Evolutionary conservation across 495 filamentous ascomycete genomes (phyloP).

Genomic region (Trichoderma gamsii): DNA sequence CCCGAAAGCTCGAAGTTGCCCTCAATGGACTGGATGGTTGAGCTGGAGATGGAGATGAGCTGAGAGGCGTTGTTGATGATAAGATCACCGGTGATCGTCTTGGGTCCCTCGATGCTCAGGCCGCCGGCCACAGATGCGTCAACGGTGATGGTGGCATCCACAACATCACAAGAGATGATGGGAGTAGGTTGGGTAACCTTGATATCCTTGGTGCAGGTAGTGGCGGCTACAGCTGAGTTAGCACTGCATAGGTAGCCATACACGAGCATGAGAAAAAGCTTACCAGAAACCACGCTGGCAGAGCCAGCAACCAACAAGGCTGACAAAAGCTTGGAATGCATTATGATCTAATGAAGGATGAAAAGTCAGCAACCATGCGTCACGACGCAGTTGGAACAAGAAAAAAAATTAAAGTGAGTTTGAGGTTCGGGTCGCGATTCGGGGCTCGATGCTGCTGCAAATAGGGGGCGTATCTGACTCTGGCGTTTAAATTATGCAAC

Average conservation of each 20-base stretch:
- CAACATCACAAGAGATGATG: slow-evolving; percentile 57
- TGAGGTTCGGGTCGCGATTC: background rate
- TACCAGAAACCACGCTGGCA: slow-evolving; percentile 51
- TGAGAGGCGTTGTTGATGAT: slow-evolving; percentile 50
- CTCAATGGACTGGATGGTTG: slow-evolving; percentile 40
- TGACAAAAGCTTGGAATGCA: slow-evolving; percentile 72
- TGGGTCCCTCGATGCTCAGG: slow-evolving; percentile 51
- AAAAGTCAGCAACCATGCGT: background rate
- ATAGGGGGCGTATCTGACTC: background rate
- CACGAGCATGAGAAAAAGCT: slow-evolving; percentile 24
- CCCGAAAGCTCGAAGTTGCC: slow-evolving; percentile 60
- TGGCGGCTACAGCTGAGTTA: background rate
- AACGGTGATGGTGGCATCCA: slow-evolving; percentile 67
- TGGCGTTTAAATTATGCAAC: slow-evolving; percentile 1
- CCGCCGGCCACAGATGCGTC: slow-evolving; percentile 42
- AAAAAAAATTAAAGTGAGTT: background rate
- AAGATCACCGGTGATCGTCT: slow-evolving; percentile 64
- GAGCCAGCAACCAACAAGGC: slow-evolving; percentile 64
- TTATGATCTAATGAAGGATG: slow-evolving; percentile 37
- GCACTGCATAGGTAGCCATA: background rate
- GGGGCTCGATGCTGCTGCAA: background rate
- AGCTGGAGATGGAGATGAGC: slow-evolving; percentile 51
- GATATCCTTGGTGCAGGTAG: slow-evolving; percentile 23
- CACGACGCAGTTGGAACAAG: background rate
- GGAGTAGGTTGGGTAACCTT: slow-evolving; percentile 2